Conservation (phyloP, 331 rosid genomes). For the Acacia pycnantha region DNA sequence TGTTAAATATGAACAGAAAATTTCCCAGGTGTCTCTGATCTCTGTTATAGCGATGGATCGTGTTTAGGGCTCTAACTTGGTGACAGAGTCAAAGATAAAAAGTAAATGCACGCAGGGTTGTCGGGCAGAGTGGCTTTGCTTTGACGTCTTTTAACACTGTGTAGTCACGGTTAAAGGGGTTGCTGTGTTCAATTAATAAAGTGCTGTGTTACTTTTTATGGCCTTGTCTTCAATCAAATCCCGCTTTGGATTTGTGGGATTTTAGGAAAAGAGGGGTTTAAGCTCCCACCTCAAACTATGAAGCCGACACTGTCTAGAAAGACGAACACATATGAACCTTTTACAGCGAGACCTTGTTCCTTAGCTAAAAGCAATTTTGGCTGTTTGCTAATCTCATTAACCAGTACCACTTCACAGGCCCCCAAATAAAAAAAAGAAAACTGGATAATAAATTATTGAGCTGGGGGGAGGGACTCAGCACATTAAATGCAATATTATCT, state of each 20-base stretch:
- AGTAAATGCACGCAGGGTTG: conserved; percentile 10
- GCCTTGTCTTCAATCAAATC: conserved; percentile 14
- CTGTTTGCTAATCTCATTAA: not conserved
- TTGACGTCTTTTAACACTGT: not conserved
- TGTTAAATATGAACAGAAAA: not conserved
- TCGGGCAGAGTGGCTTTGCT: conserved; percentile 22
- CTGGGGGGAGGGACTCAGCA: not conserved
- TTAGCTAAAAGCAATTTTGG: conserved; percentile 10
- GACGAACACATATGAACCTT: not conserved
- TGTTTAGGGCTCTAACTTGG: not conserved
- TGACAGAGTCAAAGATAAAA: conserved; percentile 10
- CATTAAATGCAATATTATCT: not conserved
- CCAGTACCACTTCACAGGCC: not conserved
- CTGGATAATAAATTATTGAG: no score
- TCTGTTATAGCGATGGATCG: not conserved
- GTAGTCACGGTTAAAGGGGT: conserved; percentile 21
- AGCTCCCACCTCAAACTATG: not conserved
- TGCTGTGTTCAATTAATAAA: not conserved
- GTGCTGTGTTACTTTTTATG: conserved; percentile 15
- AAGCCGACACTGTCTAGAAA: not conserved
- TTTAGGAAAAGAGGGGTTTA: not conserved
- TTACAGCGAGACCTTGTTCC: not conserved
- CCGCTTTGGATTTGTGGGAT: not conserved
- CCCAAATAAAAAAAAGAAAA: not conserved
- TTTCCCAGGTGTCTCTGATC: not conserved